Evolutionary conservation across 2,329 filamentous ascomycete species (phyloP), one percentile per base, ranked within the genome.

Genomic region (Beauveria medogensis): DNA sequence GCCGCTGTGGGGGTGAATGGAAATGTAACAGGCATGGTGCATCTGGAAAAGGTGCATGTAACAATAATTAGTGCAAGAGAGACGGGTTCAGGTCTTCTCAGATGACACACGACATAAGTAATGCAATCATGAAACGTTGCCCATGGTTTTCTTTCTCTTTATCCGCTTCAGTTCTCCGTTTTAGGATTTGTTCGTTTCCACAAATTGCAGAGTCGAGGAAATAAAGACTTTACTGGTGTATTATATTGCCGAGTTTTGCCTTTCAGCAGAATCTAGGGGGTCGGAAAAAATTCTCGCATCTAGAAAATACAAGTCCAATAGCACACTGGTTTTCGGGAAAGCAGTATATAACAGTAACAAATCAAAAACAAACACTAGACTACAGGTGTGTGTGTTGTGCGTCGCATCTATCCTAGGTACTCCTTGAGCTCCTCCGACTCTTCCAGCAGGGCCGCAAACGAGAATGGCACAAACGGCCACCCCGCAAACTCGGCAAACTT

Each of bases 401-500:
- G 48, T 22, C 26, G 63, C 64, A 20, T 28, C 14, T 68, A 83
- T 64, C 79, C 78, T 69, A 82, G 66, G 67, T 80, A 85, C 64
- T 83, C 80, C 68, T 79, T 82, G 67, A 83, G 71, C 60, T 82
- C 79, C 65, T 86, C 83, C 63, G 94, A 90, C 73, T 96, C 92
- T 75, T 96, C 92, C 66, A 97, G 76, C 72, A 96, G 77, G 41
- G 84, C 80, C 77, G 88, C 86, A 74, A 97, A 97, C 65, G 89
- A 94, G 73, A 97, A 96, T 5, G 92, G 92, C 70, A 87, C 81
- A 75, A 97, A 97, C 2, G 91, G 82, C 74, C 92, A 85, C 59
- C 92, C 92, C 63, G 90, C 89, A 70, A 94, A 94, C 72, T 96
- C 87, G 75, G 95, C 95, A 80, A 96, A 93, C 80, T 96, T 96